These are phyloP conservation scores for Chlorella sp. DNA, from an alignment of 139 green algal species.

Conservation along the genomic window DNA sequence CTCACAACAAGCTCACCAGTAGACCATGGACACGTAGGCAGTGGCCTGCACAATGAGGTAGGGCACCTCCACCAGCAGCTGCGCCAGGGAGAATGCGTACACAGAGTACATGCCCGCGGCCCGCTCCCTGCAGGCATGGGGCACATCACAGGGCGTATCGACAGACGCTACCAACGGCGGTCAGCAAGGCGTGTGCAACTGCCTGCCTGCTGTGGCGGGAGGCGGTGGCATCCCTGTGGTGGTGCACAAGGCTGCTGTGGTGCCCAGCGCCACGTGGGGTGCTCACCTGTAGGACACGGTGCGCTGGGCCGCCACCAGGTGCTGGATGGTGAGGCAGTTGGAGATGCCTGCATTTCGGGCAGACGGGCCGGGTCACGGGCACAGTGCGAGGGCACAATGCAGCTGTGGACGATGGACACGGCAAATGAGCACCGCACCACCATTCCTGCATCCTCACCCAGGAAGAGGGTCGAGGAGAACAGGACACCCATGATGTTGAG, in stretches of 20 bases:
- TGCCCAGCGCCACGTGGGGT: too few relatives aligned
- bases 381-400: neutral
- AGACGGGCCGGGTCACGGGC: too few relatives aligned
- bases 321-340: conserved; percentile 48
- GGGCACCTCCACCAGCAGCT: conserved; percentile 53
- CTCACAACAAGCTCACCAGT: conserved; percentile 27
- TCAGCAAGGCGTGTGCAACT: neutral
- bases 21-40: conserved; percentile 51
- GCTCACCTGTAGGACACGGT: conserved; percentile 36
- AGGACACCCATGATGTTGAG: conserved; percentile 56
- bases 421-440: too few relatives aligned
- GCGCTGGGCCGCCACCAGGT: conserved; percentile 25
- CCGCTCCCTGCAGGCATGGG: conserved; percentile 4
- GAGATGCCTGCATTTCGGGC: conserved; percentile 4
- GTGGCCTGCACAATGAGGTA: conserved; percentile 50
- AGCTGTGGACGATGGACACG: too few relatives aligned
- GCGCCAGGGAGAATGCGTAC: conserved; percentile 32
- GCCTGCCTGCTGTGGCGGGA: too few relatives aligned
- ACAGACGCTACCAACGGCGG: neutral
- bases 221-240: too few relatives aligned
- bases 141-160: neutral
- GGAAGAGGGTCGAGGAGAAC: neutral
- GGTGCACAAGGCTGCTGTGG: neutral
- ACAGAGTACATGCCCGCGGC: conserved; percentile 37
- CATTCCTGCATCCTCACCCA: too few relatives aligned